These are phyloP conservation scores for Yamadazyma sp. DNA, from an alignment of 805 yeast genomes.

Conservation along the genomic window DNA sequence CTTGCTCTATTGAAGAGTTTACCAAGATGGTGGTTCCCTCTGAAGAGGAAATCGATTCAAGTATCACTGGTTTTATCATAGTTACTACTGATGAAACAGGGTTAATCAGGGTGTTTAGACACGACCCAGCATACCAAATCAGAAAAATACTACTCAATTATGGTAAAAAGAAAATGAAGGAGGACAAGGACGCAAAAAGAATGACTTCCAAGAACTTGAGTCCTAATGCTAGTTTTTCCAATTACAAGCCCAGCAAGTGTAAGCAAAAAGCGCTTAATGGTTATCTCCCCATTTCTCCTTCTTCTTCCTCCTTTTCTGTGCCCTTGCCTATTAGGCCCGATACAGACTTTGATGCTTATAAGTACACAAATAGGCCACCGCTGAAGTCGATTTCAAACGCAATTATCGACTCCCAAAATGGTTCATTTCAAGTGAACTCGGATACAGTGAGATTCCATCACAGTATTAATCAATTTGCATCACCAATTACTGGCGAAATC, in stretches of 20 bases:
- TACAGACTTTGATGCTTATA: not conserved
- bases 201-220: not conserved
- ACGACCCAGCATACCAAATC: constrained; percentile 61
- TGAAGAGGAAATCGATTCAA: constrained; percentile 12
- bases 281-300: constrained; percentile 7
- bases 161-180: constrained; percentile 5
- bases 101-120: constrained; percentile 70
- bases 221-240: constrained; percentile 7
- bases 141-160: constrained; percentile 24
- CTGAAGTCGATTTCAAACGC: constrained; percentile 17
- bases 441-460: not conserved
- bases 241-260: constrained; percentile 5
- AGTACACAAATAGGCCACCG: constrained; percentile 4
- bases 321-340: constrained; percentile 3
- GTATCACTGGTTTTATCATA: constrained; percentile 47
- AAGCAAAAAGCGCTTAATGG: not conserved
- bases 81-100: constrained; percentile 80
- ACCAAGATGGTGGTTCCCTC: constrained; percentile 7
- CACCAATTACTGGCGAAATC: constrained; percentile 10
- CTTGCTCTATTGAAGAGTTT: constrained; percentile 9
- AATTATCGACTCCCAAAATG: constrained; percentile 11
- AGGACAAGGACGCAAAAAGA: not conserved
- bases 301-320: constrained; percentile 9
- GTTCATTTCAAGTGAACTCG: constrained; percentile 8
- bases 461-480: not conserved